Evolutionary conservation across 1,284 basidiomycete genomes (phyloP).

Genomic region (Xanthoconium separans): DNA sequence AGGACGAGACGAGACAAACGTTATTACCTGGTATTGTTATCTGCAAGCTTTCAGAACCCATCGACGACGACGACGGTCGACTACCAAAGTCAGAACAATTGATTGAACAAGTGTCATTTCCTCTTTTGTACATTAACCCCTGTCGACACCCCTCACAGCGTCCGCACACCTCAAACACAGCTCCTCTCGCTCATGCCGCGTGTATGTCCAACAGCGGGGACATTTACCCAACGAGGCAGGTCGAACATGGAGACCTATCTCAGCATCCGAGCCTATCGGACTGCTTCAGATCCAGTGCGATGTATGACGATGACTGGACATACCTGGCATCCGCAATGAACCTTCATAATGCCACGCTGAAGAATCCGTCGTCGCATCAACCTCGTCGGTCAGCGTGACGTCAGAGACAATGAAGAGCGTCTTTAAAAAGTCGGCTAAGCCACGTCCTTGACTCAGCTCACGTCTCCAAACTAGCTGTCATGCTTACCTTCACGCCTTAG

Average conservation of each 20-base stretch:
- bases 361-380: constrained; percentile 36
- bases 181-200: constrained; percentile 24
- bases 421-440: constrained; percentile 58
- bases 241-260: constrained; percentile 20
- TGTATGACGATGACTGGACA: constrained; percentile 2
- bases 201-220: constrained; percentile 36
- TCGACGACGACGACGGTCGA: constrained; percentile 15
- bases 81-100: not conserved
- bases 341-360: constrained; percentile 50
- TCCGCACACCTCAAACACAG: constrained; percentile 29
- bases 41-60: constrained; percentile 63
- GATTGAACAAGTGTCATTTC: constrained; percentile 1
- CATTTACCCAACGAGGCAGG: constrained; percentile 28
- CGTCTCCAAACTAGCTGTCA: not conserved
- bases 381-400: constrained; percentile 47
- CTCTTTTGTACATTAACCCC: constrained; percentile 15
- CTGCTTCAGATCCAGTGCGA: not conserved
- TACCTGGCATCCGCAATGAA: constrained; percentile 45
- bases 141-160: constrained; percentile 11
- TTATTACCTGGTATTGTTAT: constrained; percentile 75
- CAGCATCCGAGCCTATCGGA: constrained; percentile 14
- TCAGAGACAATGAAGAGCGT: constrained; percentile 80
- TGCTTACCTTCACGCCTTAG: constrained; percentile 51
- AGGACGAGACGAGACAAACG: constrained; percentile 6
- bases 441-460: not conserved